Percentiles rank a stretch among this genome's conserved stretches.
phyloP scores from a whole-genome alignment of 495 filamentous ascomycete genomes.

The Penicillium alfredii region DNA sequence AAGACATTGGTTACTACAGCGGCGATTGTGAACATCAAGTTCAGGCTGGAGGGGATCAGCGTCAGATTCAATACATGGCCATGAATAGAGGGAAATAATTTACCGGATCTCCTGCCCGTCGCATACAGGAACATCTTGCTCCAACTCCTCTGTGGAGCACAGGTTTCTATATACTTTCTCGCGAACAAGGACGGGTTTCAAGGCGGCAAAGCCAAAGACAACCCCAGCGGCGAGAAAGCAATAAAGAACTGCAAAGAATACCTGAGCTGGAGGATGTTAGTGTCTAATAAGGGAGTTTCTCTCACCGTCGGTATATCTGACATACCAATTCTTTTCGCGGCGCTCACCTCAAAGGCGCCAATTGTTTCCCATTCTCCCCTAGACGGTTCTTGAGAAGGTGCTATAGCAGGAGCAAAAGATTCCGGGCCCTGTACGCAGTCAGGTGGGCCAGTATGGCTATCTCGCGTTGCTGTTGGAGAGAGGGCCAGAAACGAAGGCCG shows the following conservation, averaged over 20 bases:
- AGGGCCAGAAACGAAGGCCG: constrained; percentile 18
- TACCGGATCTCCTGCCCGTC: constrained; percentile 71
- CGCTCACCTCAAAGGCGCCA: constrained; percentile 65
- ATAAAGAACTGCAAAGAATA: constrained; percentile 60
- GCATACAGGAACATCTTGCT: constrained; percentile 58
- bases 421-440: no score
- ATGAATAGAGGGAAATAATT: constrained; percentile 1
- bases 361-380: constrained; percentile 38
- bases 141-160: constrained; percentile 55
- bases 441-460: constrained; percentile 14
- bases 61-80: background rate
- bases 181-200: constrained; percentile 73
- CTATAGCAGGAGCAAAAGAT: no score
- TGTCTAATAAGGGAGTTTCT: constrained; percentile 1
- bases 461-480: constrained; percentile 21
- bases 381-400: constrained; percentile 10
- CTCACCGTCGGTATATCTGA: constrained; percentile 1
- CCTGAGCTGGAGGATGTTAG: constrained; percentile 28
- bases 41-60: constrained; percentile 45
- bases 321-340: constrained; percentile 58
- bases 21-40: constrained; percentile 80
- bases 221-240: constrained; percentile 77
- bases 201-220: constrained; percentile 73
- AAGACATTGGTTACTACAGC: constrained; percentile 63
- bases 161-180: constrained; percentile 66